Conservation (phyloP, 495 filamentous ascomycete species). For the Neurospora sp. region DNA sequence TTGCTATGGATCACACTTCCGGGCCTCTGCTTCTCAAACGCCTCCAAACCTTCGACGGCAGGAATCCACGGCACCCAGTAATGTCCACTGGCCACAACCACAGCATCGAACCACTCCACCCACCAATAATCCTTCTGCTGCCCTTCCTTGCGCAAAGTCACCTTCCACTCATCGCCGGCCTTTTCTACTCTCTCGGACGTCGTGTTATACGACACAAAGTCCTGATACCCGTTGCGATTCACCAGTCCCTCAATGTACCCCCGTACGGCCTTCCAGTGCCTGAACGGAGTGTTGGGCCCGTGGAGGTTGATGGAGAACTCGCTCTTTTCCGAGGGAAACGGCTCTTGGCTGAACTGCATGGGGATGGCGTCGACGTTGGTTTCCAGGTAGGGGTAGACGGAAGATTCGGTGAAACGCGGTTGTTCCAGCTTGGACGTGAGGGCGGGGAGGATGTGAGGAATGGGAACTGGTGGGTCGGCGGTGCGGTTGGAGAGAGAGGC, state of each 20-base stretch:
- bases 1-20: conserved; percentile 57
- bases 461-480: conserved; percentile 38
- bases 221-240: conserved; percentile 23
- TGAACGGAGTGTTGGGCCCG: conserved; percentile 24
- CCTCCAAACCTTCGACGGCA: conserved; percentile 39
- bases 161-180: conserved; percentile 24
- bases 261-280: conserved; percentile 26
- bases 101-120: conserved; percentile 50
- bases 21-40: conserved; percentile 33
- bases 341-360: conserved; percentile 32
- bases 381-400: conserved; percentile 34
- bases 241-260: conserved; percentile 25
- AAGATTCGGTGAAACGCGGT: conserved; percentile 41
- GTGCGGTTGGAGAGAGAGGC: conserved; percentile 32
- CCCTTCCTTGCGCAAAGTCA: conserved; percentile 24
- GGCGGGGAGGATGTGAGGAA: conserved; percentile 38
- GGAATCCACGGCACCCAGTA: conserved; percentile 61
- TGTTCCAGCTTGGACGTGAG: conserved; percentile 30
- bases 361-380: conserved; percentile 30
- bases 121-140: conserved; percentile 28
- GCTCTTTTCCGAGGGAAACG: conserved; percentile 23
- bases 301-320: conserved; percentile 20
- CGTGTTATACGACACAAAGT: conserved; percentile 27
- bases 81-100: conserved; percentile 65
- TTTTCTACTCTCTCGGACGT: conserved; percentile 29